Base-by-base conservation (phyloP, 148 eudicot genomes). In the Rhododendron vialii region DNA sequence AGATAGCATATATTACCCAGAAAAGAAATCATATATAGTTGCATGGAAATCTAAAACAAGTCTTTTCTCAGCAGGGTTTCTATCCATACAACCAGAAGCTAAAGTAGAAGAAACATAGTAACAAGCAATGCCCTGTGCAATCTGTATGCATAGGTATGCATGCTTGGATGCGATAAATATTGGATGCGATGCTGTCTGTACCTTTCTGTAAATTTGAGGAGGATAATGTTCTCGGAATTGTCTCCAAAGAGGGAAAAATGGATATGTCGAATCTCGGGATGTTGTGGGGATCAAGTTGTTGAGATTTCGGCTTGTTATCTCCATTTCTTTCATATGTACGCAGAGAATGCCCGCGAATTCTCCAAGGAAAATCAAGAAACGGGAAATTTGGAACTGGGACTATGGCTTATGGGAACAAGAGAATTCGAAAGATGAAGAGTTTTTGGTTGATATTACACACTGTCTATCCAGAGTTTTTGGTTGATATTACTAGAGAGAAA, bases 191-290 rank as follows among this genome's bases (percentile, higher is more conserved):
- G 4, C 2, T 2, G 4, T 1, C 7, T 35, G 50, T 87, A 91
- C 94, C 93, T 91, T 91, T 28, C 83, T 88, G 35, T 75, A 33
- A 80, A 91, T 87, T 28, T 86, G 88, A 35, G 89, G 88, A 76
- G 91, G 91, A 86, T 85, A 92, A 50, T 89, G 81, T 0, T 80
- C 69, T 80, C 71, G 73, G 38, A 88, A 82, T 12, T 82, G 85
- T 74, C 28, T 47, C 13, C 61, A 41, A 48, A 45, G 33, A 59
- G 15, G 43, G 4, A 55, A 15, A 45, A n/a, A 84, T 14, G 30
- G 4, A 14, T 13, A 82, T 13, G 63, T 48, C 5, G 61, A 55
- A 53, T 47, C 17, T 84, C 8, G 18, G 45, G 83, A 15, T 80
- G 55, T 81, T 28, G 53, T 33, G 84, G 20, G 2, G 36, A 18